These are phyloP conservation scores for Naumovozyma castellii DNA, from an alignment of 805 yeast species.

Conservation along the genomic window DNA sequence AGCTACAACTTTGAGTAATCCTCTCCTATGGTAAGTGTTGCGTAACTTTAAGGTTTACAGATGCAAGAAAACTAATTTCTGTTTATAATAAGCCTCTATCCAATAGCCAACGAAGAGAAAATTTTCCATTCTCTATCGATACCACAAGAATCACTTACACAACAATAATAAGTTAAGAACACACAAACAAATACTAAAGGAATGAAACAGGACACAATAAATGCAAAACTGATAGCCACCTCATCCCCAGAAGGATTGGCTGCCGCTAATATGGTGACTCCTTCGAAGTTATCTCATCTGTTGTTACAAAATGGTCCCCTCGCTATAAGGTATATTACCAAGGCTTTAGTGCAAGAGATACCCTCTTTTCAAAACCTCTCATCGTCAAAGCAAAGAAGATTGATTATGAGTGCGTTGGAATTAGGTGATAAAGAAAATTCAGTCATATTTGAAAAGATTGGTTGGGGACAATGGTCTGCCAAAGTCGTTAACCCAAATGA, in stretches of 20 bases:
- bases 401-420: constrained; percentile 84
- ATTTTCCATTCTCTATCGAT: no score
- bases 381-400: constrained; percentile 77
- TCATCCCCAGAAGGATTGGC: constrained; percentile 83
- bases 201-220: not conserved
- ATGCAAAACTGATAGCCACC: constrained; percentile 41
- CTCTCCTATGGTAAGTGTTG: no score
- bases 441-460: constrained; percentile 80
- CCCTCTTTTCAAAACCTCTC: constrained; percentile 73
- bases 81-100: no score
- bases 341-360: constrained; percentile 63
- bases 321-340: constrained; percentile 83
- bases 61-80: no score
- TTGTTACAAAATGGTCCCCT: constrained; percentile 71
- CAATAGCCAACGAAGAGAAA: no score
- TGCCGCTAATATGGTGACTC: constrained; percentile 78
- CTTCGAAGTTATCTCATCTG: constrained; percentile 62
- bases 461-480: constrained; percentile 96
- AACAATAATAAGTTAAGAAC: no score
- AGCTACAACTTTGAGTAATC: no score
- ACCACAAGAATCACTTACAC: no score
- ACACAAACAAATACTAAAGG: not conserved
- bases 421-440: constrained; percentile 44
- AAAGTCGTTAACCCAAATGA: constrained; percentile 35
- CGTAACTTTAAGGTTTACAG: no score